Percentiles rank a stretch among this genome's conserved stretches.
Evolutionary conservation across 2,329 filamentous ascomycete genomes (phyloP).

Genomic region (Rugonectria rugulosa): DNA sequence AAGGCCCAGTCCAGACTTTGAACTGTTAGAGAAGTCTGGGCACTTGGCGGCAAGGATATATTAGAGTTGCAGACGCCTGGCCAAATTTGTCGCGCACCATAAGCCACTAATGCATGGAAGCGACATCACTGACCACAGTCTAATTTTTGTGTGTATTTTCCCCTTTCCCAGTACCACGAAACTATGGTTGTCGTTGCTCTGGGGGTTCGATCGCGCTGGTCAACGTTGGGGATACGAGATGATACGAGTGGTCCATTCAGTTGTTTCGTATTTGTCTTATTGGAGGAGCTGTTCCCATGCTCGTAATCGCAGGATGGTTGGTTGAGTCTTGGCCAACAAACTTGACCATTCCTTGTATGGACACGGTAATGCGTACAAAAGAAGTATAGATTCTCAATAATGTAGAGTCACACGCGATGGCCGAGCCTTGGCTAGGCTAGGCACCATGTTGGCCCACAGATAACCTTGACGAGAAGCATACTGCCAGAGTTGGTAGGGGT

Average conservation of each 20-base stretch:
- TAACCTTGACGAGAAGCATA: slow-evolving; percentile 21
- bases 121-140: slow-evolving; percentile 30
- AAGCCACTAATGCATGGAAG: slow-evolving; percentile 34
- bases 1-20: slow-evolving; percentile 33
- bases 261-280: too few relatives aligned
- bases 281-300: too few relatives aligned
- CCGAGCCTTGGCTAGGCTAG: slow-evolving; percentile 1
- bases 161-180: slow-evolving; percentile 1
- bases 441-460: background rate
- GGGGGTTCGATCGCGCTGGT: background rate
- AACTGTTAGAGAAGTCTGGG: slow-evolving; percentile 27
- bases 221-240: background rate
- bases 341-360: slow-evolving; percentile 7
- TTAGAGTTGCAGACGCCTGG: slow-evolving; percentile 34
- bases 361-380: too few relatives aligned
- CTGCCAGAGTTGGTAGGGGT: background rate
- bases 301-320: too few relatives aligned
- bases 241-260: background rate
- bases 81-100: slow-evolving; percentile 23
- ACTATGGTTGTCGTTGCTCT: background rate
- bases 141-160: slow-evolving; percentile 12
- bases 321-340: background rate
- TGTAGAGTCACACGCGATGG: background rate
- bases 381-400: background rate
- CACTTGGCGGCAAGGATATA: slow-evolving; percentile 30